These are phyloP conservation scores for Triticum timopheevii DNA, from an alignment of 176 grass and related monocot genomes.

Conservation along the genomic window DNA sequence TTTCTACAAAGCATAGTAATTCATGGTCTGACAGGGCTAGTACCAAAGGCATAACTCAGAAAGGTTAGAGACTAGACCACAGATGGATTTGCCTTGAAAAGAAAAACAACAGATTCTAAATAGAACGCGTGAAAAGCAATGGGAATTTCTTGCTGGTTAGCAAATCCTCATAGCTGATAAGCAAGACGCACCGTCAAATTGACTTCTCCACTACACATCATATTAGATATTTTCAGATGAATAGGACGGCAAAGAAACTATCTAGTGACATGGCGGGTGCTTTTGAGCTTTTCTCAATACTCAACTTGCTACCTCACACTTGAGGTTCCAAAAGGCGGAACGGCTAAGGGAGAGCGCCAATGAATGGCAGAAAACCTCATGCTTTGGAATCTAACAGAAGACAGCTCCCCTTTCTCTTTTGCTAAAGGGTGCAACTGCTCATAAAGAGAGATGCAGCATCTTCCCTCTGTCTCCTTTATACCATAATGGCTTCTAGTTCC, in stretches of 20 bases:
- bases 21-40: neutral
- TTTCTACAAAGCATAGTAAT: neutral
- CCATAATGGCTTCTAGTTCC: constrained; percentile 19
- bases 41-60: neutral
- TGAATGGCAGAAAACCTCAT: constrained; percentile 44
- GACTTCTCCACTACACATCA: constrained; percentile 12
- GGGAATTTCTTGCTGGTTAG: neutral
- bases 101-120: neutral
- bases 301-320: constrained; percentile 34
- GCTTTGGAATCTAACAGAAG: constrained; percentile 51
- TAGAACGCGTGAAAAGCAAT: neutral
- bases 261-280: constrained; percentile 46
- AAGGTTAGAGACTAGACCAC: neutral
- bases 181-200: neutral
- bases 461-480: constrained; percentile 34
- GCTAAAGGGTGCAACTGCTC: constrained; percentile 20
- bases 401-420: constrained; percentile 32
- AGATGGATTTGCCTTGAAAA: neutral
- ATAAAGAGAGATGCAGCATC: constrained; percentile 37
- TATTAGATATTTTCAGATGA: constrained; percentile 38
- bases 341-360: constrained; percentile 39
- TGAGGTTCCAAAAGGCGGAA: constrained; percentile 44
- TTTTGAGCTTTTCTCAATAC: constrained; percentile 58
- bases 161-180: neutral
- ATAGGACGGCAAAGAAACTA: constrained; percentile 39